Evolutionary conservation across 2,329 filamentous ascomycete genomes (phyloP).

Genomic region (Fusarium sp.): DNA sequence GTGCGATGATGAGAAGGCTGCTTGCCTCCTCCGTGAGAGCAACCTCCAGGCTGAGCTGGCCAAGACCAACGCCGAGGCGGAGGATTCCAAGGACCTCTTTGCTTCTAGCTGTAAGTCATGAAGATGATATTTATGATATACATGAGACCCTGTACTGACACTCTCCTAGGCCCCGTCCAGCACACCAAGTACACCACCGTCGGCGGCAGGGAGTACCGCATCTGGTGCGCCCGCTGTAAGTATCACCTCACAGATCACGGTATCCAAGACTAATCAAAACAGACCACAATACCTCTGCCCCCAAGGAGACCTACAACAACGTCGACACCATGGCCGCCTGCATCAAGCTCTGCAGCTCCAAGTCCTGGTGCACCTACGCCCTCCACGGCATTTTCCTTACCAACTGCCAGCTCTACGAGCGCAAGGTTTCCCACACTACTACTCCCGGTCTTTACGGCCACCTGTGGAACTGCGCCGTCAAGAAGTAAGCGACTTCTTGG

Average conservation of each 20-base stretch:
- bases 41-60: background rate
- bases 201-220: background rate
- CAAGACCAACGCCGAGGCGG: background rate
- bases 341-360: slow-evolving; percentile 1
- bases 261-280: background rate
- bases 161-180: background rate
- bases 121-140: background rate
- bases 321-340: background rate
- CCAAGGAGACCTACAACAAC: background rate
- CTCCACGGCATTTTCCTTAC: background rate
- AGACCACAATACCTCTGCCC: background rate
- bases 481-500: background rate
- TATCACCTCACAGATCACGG: background rate
- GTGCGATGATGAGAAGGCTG: background rate
- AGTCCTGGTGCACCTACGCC: background rate
- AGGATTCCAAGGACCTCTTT: background rate
- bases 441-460: background rate
- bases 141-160: background rate
- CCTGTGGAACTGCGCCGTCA: background rate
- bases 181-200: background rate
- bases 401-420: background rate
- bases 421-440: background rate
- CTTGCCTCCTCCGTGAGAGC: background rate
- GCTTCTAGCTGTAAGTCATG: background rate
- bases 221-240: slow-evolving; percentile 2